These are phyloP conservation scores for Pyrenophora graminea DNA, from an alignment of 2,329 filamentous ascomycete species.

Conservation along the genomic window DNA sequence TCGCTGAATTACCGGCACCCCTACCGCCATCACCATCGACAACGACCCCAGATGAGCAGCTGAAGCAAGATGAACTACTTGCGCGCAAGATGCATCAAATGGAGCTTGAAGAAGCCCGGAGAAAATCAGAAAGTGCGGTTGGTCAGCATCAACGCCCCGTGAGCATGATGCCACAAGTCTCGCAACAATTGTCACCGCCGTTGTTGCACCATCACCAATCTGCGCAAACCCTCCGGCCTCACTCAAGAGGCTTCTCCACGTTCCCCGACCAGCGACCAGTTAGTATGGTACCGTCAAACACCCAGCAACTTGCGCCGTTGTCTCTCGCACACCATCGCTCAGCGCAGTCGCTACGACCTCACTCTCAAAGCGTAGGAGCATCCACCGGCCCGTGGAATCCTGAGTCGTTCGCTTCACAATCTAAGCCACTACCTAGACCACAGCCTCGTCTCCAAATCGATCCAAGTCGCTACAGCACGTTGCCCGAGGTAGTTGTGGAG, in stretches of 20 bases:
- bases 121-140: constrained; percentile 26
- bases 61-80: constrained; percentile 38
- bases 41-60: constrained; percentile 32
- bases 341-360: constrained; percentile 10
- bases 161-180: constrained; percentile 15
- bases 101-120: constrained; percentile 32
- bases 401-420: constrained; percentile 15
- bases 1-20: constrained; percentile 38
- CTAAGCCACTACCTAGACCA: neutral
- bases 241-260: constrained; percentile 20
- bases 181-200: constrained; percentile 11
- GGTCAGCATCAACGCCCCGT: constrained; percentile 18
- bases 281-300: neutral
- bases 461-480: constrained; percentile 10
- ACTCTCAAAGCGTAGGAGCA: constrained; percentile 19
- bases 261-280: neutral
- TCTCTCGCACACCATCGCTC: constrained; percentile 1
- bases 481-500: constrained; percentile 21
- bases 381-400: constrained; percentile 18
- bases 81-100: constrained; percentile 35
- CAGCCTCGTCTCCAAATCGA: neutral
- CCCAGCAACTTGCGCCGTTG: constrained; percentile 2
- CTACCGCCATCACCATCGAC: constrained; percentile 33
- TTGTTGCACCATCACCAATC: constrained; percentile 20
- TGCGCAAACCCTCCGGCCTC: constrained; percentile 11